Percentiles rank a stretch among this genome's conserved stretches.
Conservation (phyloP, 495 filamentous ascomycete species). For the Entonaema liquescens region DNA sequence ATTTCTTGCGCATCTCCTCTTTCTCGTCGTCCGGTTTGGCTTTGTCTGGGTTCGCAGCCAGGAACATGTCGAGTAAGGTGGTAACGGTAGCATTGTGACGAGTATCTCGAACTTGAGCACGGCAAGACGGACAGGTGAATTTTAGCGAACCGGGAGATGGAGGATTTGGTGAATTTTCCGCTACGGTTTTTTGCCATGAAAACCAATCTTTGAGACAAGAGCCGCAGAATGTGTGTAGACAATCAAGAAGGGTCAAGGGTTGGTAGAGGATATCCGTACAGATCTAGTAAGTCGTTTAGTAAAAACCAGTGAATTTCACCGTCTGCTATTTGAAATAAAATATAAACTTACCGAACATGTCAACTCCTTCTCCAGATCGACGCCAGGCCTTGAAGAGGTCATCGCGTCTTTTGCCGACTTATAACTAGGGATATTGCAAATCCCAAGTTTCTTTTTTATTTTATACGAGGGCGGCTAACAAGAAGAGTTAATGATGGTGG, state of each 20-base stretch:
- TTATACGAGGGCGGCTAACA: slow-evolving; percentile 4
- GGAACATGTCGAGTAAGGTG: slow-evolving; percentile 81
- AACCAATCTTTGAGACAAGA: slow-evolving; percentile 97
- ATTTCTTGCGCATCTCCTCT: slow-evolving; percentile 71
- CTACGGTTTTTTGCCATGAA: slow-evolving; percentile 62
- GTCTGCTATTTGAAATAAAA: neutral
- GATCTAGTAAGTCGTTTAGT: slow-evolving; percentile 65
- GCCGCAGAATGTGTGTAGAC: slow-evolving; percentile 96
- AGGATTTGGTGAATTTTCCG: slow-evolving; percentile 55
- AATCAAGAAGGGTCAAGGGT: slow-evolving; percentile 94
- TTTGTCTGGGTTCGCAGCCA: slow-evolving; percentile 77
- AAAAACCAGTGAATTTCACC: neutral
- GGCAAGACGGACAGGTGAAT: slow-evolving; percentile 92
- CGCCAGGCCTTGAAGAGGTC: slow-evolving; percentile 42
- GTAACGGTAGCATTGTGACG: slow-evolving; percentile 84
- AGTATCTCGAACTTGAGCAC: slow-evolving; percentile 82
- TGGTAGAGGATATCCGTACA: slow-evolving; percentile 96
- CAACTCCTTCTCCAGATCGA: slow-evolving; percentile 87
- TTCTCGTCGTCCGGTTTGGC: slow-evolving; percentile 73
- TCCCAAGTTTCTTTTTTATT: slow-evolving; percentile 5
- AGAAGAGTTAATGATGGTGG: slow-evolving; percentile 23
- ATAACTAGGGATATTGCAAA: neutral
- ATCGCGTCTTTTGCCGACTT: slow-evolving; percentile 25
- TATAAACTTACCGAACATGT: slow-evolving; percentile 80
- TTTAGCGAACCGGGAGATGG: slow-evolving; percentile 58